phyloP scores from a whole-genome alignment of 306 rosid species.

The Fragaria vesca region DNA sequence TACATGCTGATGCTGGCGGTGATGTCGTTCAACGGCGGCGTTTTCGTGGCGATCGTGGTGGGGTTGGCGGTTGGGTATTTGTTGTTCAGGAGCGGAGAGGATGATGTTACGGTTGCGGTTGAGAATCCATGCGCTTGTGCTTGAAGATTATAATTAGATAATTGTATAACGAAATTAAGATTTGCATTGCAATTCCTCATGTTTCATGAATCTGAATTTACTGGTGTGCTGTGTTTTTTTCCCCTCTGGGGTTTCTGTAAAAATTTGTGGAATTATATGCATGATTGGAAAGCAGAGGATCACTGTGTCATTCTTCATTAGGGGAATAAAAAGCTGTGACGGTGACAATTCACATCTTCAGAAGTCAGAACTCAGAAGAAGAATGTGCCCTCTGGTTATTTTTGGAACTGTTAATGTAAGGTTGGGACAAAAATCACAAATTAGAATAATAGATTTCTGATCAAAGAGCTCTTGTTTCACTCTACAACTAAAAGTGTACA shows the following conservation, averaged over 20 bases:
- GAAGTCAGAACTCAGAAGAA: not conserved
- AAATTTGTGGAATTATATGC: not conserved
- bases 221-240: not conserved
- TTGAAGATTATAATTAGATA: conserved; percentile 18
- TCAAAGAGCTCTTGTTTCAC: not conserved
- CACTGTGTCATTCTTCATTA: not conserved
- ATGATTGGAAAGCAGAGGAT: not conserved
- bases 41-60: conserved; percentile 62
- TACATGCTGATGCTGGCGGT: conserved; percentile 81
- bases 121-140: conserved; percentile 90
- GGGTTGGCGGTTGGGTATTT: conserved; percentile 79
- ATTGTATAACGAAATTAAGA: not conserved
- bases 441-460: not conserved
- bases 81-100: conserved; percentile 60
- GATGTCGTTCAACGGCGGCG: conserved; percentile 94
- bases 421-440: not conserved
- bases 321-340: not conserved
- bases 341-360: not conserved
- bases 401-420: not conserved
- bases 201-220: conserved; percentile 3
- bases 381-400: not conserved
- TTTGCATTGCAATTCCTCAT: not conserved
- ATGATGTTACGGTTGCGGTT: conserved; percentile 36
- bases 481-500: conserved; percentile 1
- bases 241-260: not conserved